Evolutionary conservation across 345 rosid genomes (phyloP), one percentile per base, ranked within the genome.

Genomic region (Cardamine chenopodiifolia): DNA sequence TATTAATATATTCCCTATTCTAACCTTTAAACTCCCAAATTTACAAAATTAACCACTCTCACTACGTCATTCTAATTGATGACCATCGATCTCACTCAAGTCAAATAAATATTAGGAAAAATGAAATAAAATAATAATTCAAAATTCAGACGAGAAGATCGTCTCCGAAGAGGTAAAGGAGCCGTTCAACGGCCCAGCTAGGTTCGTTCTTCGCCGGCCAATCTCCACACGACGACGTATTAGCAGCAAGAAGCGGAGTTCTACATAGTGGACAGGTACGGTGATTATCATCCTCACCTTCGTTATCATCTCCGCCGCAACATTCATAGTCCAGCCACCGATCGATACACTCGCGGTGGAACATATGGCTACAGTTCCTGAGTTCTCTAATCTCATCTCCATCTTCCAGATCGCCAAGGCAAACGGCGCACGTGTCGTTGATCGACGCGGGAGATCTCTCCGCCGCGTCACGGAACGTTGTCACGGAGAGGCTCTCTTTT

Each of bases 101-200:
- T 77, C 22, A 71, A 65, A 64, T 57, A 35, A 29, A 67, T 57
- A 6, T 19, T 13, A 3, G 8, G 0, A 0, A 17, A 17, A 22
- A 13, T 0, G 6, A 40, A 29, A 19, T n/a, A 4, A 42, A 65
- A 52, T 11, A 0, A 17, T 29, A n/a, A n/a, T 31, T 25, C 15
- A 55, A 8, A 15, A 50, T 34, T 84, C 82, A 89, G 31, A 76
- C 58, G 22, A 82, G 80, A 68, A 92, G 78, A 72, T 95, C 98
- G 54, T 95, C 99, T 3, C 96, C 99, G 37, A 95, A 95, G 4
- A 95, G 87, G 82, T 95, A 95, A 9, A 95, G 85, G 42, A 95
- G 82, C 31, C 89, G 84, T 62, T 95, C 97, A 0, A 92, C 96
- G 4, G 96, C 97, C 99, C 99, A 95, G 78, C 91, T 92, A 2